A percentile compares a stretch with the other conserved stretches of the same genome.
Evolutionary conservation across 2,329 filamentous ascomycete genomes (phyloP).

Genomic region (Pestalotiopsis sp.): DNA sequence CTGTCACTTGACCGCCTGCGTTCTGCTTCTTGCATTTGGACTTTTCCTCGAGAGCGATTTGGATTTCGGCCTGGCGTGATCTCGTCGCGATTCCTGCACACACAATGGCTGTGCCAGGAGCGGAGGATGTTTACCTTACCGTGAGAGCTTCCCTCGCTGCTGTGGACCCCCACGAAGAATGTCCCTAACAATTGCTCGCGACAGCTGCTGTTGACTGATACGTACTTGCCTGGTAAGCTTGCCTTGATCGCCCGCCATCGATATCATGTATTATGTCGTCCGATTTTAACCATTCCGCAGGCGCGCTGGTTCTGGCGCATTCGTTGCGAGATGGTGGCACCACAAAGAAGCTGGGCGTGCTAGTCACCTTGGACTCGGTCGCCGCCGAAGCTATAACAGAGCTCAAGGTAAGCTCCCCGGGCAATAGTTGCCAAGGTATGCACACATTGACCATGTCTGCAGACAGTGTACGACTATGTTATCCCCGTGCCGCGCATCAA

Average conservation of each 20-base stretch:
- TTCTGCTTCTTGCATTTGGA: background rate
- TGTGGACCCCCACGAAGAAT: conserved; percentile 1
- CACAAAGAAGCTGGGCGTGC: conserved; percentile 79
- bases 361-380: conserved; percentile 81
- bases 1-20: background rate
- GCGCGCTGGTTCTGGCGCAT: conserved; percentile 90
- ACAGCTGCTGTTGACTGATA: conserved; percentile 89
- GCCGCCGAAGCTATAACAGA: conserved; percentile 75
- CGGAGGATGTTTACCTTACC: conserved; percentile 19
- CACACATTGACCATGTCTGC: conserved; percentile 21
- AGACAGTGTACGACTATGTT: conserved; percentile 86
- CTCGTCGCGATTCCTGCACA: conserved; percentile 18
- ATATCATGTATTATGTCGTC: conserved; percentile 19
- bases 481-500: conserved; percentile 81
- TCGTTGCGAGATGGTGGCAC: conserved; percentile 91
- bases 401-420: conserved; percentile 64
- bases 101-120: conserved; percentile 41
- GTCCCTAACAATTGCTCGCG: conserved; percentile 29
- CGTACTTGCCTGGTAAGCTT: conserved; percentile 82
- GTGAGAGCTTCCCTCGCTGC: conserved; percentile 12
- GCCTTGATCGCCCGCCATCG: conserved; percentile 16
- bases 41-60: background rate
- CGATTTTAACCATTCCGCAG: conserved; percentile 44
- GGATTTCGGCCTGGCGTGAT: conserved; percentile 16
- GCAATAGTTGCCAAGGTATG: conserved; percentile 2